Evolutionary conservation across 495 filamentous ascomycete genomes (phyloP), one percentile per base, ranked within the genome.

Genomic region (Penicillium paradoxum): DNA sequence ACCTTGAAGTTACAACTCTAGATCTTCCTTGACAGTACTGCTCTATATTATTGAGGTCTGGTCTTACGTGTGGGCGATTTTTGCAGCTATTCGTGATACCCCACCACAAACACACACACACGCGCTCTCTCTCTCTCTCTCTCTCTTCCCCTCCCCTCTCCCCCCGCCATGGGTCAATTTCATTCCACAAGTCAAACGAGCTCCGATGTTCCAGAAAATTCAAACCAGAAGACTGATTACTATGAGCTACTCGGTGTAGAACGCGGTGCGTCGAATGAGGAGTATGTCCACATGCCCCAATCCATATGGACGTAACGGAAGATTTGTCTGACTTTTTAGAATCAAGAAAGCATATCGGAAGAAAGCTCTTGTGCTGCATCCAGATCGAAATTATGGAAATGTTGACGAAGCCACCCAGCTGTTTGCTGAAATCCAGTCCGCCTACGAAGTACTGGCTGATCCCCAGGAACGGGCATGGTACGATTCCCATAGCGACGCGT

Each of bases 381-480:
- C 93, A 2, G 93, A 99, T 67, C 87, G 92, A 56, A 99, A 99
- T 69, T 89, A 84, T 68, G 88, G 87, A 53, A 85, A 96, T 63
- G 83, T 83, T 46, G 90, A 93, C 55, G 82, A 83, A 54, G 82
- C 92, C 7, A 98, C 93, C 0, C 75, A 72, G 53, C 82, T 84
- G 17, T 99, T 99, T 65, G 90, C 91, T 39, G 90, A 93, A 59
- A 79, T 97, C 21, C 91, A 96, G 65, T 79, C 90, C 9, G 93
- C 93, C 33, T 96, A 97, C 68, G 91, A 97, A 64, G 83, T 97
- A 18, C 84, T 99, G 2, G 95, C 91, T 14, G 95, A 99, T 66
- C 83, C 89, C 7, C 91, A 97, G 66, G 93, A 99, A 66, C 83
- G 95, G 41, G 86, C 91, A 8, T 97, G 93, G 93, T 99, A 99